Percentiles rank a stretch among this genome's conserved stretches.
Evolutionary conservation across 306 rosid species (phyloP).

Genomic region (Sicyos edulis): DNA sequence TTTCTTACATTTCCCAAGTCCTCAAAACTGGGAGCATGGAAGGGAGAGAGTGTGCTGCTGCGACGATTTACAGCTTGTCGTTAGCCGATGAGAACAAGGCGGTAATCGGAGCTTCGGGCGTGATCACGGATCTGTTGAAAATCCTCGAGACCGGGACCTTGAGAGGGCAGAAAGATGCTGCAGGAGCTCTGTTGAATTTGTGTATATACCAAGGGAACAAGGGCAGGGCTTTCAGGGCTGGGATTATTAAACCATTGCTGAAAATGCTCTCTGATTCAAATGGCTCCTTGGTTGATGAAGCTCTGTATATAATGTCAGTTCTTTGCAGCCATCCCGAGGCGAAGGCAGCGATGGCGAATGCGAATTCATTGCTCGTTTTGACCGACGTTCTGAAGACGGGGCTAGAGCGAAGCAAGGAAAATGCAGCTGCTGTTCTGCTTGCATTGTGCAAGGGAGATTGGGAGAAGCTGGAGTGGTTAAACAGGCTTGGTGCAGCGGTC

Average conservation of each 20-base stretch:
- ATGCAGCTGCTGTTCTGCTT: slow-evolving; percentile 77
- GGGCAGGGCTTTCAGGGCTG: slow-evolving; percentile 74
- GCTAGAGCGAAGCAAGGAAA: slow-evolving; percentile 63
- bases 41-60: slow-evolving; percentile 89
- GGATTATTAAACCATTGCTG: slow-evolving; percentile 59
- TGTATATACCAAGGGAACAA: slow-evolving; percentile 94
- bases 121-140: slow-evolving; percentile 67
- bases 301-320: slow-evolving; percentile 81
- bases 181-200: slow-evolving; percentile 77
- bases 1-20: slow-evolving; percentile 82
- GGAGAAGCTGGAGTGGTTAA: slow-evolving; percentile 61
- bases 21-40: slow-evolving; percentile 83
- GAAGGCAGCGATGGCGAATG: slow-evolving; percentile 56
- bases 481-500: slow-evolving; percentile 75
- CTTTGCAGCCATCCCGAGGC: slow-evolving; percentile 89
- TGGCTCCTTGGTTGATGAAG: slow-evolving; percentile 72
- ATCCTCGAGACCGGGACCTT: slow-evolving; percentile 75
- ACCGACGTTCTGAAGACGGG: slow-evolving; percentile 76
- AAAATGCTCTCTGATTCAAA: slow-evolving; percentile 81
- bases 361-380: slow-evolving; percentile 79
- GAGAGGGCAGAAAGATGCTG: slow-evolving; percentile 90
- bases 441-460: slow-evolving; percentile 76
- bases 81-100: slow-evolving; percentile 91
- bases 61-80: slow-evolving; percentile 82
- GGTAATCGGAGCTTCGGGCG: slow-evolving; percentile 88